phyloP scores from a whole-genome alignment of 805 yeast genomes.

The Kodamaea sagamina region DNA sequence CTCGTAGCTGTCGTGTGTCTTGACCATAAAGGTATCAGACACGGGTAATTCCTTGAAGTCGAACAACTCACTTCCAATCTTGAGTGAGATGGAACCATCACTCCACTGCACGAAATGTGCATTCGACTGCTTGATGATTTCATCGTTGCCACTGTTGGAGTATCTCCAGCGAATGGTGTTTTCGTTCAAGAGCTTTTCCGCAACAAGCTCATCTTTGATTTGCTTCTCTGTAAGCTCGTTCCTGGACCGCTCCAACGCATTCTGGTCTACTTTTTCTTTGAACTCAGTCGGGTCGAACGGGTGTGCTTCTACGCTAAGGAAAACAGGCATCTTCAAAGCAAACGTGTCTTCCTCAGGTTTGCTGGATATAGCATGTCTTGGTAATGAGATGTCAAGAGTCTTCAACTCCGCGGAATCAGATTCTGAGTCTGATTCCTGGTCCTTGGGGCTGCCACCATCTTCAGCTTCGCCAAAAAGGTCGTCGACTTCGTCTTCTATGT shows the following conservation, averaged over 20 bases:
- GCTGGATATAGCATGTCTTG: constrained; percentile 49
- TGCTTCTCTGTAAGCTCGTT: constrained; percentile 42
- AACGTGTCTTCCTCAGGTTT: constrained; percentile 39
- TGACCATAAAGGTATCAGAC: constrained; percentile 70
- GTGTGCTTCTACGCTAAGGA: constrained; percentile 75
- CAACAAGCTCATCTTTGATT: constrained; percentile 48
- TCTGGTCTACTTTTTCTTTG: constrained; percentile 49
- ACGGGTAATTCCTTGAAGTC: constrained; percentile 68
- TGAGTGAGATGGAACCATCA: constrained; percentile 85
- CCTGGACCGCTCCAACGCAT: constrained; percentile 30
- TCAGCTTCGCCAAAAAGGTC: constrained; percentile 38
- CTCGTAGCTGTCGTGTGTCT: constrained; percentile 70
- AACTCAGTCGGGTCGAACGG: constrained; percentile 81
- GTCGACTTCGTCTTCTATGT: constrained; percentile 31
- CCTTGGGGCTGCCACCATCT: constrained; percentile 21
- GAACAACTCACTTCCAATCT: constrained; percentile 83
- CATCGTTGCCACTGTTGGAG: constrained; percentile 68
- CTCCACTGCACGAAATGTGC: constrained; percentile 92
- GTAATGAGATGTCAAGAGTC: constrained; percentile 42
- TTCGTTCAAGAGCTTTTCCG: constrained; percentile 68
- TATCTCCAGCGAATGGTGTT: constrained; percentile 96
- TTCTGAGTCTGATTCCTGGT: constrained; percentile 35
- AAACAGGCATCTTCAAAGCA: constrained; percentile 75
- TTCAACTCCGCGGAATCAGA: constrained; percentile 37
- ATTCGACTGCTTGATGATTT: constrained; percentile 81